Percentiles rank a stretch among this genome's conserved stretches.
Conservation (phyloP, 2,329 filamentous ascomycete genomes). For the Colletotrichum tabaci region DNA sequence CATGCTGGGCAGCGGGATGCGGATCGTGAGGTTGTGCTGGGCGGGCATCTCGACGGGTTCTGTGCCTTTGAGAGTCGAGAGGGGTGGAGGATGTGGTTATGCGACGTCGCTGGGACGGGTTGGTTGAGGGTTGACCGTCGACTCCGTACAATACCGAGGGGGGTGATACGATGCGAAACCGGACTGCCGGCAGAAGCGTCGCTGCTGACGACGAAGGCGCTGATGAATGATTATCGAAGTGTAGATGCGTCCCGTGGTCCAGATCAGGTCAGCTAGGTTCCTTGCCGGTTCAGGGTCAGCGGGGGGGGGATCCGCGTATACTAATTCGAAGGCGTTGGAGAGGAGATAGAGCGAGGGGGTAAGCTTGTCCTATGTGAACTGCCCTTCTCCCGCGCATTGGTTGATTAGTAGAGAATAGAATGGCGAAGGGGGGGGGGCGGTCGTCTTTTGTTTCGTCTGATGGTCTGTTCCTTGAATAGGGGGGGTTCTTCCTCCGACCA, state of each 20-base stretch:
- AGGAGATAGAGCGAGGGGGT: background rate
- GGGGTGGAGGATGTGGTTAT: background rate
- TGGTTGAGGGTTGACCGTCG: background rate
- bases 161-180: too few relatives aligned
- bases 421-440: conserved; percentile 5
- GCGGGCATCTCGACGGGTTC: conserved; percentile 42
- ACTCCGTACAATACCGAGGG: background rate
- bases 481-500: background rate
- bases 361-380: conserved; percentile 17
- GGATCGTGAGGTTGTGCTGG: conserved; percentile 54
- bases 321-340: conserved; percentile 5
- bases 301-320: conserved; percentile 8
- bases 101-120: background rate
- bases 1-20: conserved; percentile 58
- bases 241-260: conserved; percentile 2
- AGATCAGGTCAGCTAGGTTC: conserved; percentile 31
- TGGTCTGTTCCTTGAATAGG: conserved; percentile 26
- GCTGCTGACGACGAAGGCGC: background rate
- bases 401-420: background rate
- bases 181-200: background rate
- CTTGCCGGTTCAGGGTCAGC: conserved; percentile 30
- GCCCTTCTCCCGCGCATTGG: background rate
- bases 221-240: background rate
- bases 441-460: conserved; percentile 39
- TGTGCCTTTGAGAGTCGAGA: background rate